Conservation (phyloP, 192 early-diverging fungal genomes). For the Podila clonocystis region DNA sequence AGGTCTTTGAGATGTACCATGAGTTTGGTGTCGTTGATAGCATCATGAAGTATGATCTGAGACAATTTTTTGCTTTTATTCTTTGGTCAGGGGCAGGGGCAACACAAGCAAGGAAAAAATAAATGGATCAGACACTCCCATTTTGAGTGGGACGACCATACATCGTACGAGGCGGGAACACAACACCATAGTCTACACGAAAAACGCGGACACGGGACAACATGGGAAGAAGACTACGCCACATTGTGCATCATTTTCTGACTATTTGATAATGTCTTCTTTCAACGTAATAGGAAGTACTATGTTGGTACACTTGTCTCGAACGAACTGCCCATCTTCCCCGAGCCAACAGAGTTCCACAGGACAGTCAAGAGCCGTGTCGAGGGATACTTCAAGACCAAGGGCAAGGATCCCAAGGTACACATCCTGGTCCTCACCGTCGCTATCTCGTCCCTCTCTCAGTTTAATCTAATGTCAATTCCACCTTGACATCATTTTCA, state of each 20-base stretch:
- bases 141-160: no score
- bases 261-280: background rate
- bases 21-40: constrained; percentile 53
- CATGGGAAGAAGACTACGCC: no score
- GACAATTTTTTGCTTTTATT: background rate
- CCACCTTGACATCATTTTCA: background rate
- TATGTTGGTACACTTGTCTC: constrained; percentile 51
- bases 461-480: no score
- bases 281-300: constrained; percentile 49
- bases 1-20: constrained; percentile 61
- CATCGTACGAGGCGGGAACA: no score
- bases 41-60: constrained; percentile 48
- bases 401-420: constrained; percentile 61
- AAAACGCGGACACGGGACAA: no score
- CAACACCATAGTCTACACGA: no score
- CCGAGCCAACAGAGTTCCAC: constrained; percentile 59
- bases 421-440: background rate
- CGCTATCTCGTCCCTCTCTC: background rate
- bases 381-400: constrained; percentile 55
- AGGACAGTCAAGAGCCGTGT: constrained; percentile 60
- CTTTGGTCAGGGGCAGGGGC: background rate
- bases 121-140: no score
- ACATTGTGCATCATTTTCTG: background rate
- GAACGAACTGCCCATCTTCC: constrained; percentile 61
- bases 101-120: no score